phyloP scores from a whole-genome alignment of 2,329 filamentous ascomycete genomes.

The Arachnomyces sp. region DNA sequence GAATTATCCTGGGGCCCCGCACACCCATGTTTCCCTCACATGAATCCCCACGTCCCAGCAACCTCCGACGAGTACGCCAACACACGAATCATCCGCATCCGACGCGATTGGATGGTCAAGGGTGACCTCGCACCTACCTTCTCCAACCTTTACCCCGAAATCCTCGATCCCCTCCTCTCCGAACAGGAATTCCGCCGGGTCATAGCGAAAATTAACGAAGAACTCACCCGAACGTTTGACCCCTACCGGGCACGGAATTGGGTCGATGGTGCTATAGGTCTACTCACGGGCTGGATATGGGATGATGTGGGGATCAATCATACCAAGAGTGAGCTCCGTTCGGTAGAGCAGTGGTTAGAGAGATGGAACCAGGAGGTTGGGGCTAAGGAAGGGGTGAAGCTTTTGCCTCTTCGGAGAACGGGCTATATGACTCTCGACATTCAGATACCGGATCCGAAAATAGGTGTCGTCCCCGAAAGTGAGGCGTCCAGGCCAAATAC shows the following conservation, averaged over 20 bases:
- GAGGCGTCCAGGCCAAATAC: constrained; percentile 24
- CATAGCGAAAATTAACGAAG: constrained; percentile 71
- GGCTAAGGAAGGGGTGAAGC: constrained; percentile 56
- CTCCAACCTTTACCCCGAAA: constrained; percentile 92
- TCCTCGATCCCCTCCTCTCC: constrained; percentile 74
- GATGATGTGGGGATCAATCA: constrained; percentile 76
- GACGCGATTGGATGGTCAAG: constrained; percentile 80
- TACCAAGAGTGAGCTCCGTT: constrained; percentile 61
- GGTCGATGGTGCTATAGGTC: constrained; percentile 67
- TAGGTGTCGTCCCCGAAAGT: constrained; percentile 36
- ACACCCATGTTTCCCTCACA: constrained; percentile 89
- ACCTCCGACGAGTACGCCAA: constrained; percentile 63
- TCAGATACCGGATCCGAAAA: constrained; percentile 43
- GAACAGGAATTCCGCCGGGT: constrained; percentile 81
- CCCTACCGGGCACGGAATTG: constrained; percentile 70
- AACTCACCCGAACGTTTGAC: constrained; percentile 68
- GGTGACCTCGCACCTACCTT: constrained; percentile 90
- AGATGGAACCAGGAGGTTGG: constrained; percentile 68
- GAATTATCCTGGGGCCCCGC: constrained; percentile 84
- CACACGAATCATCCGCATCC: constrained; percentile 85
- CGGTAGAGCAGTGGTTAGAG: constrained; percentile 73
- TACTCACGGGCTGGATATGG: constrained; percentile 88
- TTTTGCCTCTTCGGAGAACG: constrained; percentile 70
- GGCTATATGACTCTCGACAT: constrained; percentile 67
- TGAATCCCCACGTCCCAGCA: constrained; percentile 81